Conservation (phyloP, 306 rosid species). For the Casuarina glauca region DNA sequence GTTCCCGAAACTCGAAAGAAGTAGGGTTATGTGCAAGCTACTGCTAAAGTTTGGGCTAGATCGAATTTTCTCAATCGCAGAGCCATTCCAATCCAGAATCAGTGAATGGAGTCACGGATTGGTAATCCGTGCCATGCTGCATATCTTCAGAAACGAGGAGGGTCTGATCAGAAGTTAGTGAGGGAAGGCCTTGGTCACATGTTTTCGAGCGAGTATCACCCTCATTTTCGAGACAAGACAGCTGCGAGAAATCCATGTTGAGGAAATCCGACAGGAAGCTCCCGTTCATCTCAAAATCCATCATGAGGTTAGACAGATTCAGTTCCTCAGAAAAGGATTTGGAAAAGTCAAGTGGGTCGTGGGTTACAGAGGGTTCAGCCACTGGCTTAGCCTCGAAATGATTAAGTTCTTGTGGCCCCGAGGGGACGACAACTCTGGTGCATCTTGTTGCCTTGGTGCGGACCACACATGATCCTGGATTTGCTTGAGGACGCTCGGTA, state of each 20-base stretch:
- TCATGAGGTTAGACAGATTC: slow-evolving; percentile 35
- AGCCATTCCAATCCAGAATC: slow-evolving; percentile 50
- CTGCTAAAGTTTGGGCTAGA: not conserved
- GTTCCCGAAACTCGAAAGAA: not conserved
- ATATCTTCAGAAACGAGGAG: slow-evolving; percentile 1
- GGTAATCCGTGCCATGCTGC: slow-evolving; percentile 35
- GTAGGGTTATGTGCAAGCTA: not conserved
- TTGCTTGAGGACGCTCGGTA: too few species aligned
- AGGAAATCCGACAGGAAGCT: slow-evolving; percentile 45
- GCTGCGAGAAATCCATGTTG: slow-evolving; percentile 37
- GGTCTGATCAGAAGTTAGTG: not conserved
- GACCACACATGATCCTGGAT: slow-evolving; percentile 24
- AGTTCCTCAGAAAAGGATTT: slow-evolving; percentile 2
- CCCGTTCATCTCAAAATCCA: slow-evolving; percentile 47
- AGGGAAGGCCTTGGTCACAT: not conserved
- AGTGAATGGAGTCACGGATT: slow-evolving; percentile 17
- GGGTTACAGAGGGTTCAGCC: not conserved
- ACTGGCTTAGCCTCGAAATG: not conserved
- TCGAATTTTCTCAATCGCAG: not conserved
- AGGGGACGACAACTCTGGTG: slow-evolving; percentile 35
- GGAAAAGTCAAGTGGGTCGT: not conserved
- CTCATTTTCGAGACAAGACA: slow-evolving; percentile 25
- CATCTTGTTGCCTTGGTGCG: slow-evolving; percentile 60
- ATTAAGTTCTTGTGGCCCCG: not conserved
- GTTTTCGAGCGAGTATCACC: not conserved